Evolutionary conservation across 2,329 filamentous ascomycete genomes (phyloP).

Genomic region (Aspergillus sp.): DNA sequence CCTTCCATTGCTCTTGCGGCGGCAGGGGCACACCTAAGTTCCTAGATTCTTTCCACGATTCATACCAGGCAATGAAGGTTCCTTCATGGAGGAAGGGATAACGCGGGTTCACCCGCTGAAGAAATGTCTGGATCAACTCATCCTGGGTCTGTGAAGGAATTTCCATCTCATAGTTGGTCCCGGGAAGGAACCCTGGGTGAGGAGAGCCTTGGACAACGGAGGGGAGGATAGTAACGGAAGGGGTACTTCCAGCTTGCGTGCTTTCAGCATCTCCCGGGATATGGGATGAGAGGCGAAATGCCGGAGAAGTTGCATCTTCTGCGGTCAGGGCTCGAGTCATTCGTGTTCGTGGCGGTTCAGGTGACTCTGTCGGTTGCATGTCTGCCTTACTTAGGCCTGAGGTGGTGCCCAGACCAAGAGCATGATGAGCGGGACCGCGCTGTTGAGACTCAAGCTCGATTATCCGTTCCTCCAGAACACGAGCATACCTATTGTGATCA

Average conservation of each 20-base stretch:
- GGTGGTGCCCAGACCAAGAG: too few relatives aligned
- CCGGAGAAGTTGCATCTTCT: not conserved
- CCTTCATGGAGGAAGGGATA: conserved; percentile 8
- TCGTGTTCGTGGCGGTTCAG: not conserved
- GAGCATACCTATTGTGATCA: not conserved
- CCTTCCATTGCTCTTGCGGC: conserved; percentile 1
- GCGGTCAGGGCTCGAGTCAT: not conserved
- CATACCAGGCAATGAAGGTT: conserved; percentile 6
- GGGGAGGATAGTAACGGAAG: not conserved
- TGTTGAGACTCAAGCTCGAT: conserved; percentile 1
- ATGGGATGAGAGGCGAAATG: not conserved
- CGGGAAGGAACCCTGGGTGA: not conserved
- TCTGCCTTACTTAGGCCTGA: not conserved
- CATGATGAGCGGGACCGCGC: not conserved
- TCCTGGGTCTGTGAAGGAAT: not conserved
- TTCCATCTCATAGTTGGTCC: not conserved
- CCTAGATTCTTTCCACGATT: not conserved
- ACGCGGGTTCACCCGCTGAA: not conserved
- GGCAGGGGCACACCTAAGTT: not conserved
- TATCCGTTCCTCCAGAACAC: conserved; percentile 5
- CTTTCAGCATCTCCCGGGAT: not conserved
- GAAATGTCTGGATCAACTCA: not conserved
- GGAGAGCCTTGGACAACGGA: not conserved
- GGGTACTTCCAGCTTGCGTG: not conserved
- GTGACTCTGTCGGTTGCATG: not conserved